Evolutionary conservation across 2,329 filamentous ascomycete species (phyloP), one percentile per base, ranked within the genome.

Genomic region (Apiospora koreana): DNA sequence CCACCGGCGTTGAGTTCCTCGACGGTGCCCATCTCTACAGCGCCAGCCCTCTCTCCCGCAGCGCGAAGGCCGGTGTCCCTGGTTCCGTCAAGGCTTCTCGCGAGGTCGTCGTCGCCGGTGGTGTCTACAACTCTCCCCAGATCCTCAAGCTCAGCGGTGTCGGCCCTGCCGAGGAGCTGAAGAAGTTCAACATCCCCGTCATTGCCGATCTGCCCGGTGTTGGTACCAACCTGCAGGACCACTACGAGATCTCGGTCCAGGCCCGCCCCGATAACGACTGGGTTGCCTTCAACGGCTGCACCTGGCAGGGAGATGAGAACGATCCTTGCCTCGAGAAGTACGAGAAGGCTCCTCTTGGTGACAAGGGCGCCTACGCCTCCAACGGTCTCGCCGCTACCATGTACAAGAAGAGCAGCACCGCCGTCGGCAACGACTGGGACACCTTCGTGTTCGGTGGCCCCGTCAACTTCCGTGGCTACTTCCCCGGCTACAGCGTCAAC

Each of bases 161-260:
- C 54, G 85, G 85, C 0, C 82, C 84, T 1, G 77, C 77, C 3
- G 73, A 71, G 1, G 81, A 85, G 67, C 77, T 86, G 0, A 73
- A 77, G 46, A 76, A 77, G 54, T 77, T 78, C 65, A 72, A 73
- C 16, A 81, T 82, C 70, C 78, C 82, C 2, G 80, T 88, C 6
- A 74, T 89, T 43, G 76, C 80, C 1, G 83, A 90, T 74, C 80
- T 87, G 0, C 87, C 87, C 0, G 88, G 87, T 67, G 88, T 91
- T 14, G 88, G 88, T 54, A 84, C 80, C 21, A 89, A 89, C 78
- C 80, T 91, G 9, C 84, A 88, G 76, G 87, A 91, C 75, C 86
- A 86, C 62, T 86, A 86, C 76, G 86, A 79, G 76, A 82, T 86
- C 66, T 79, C 80, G 21, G 79, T 86, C 31, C 77, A 84, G 45